Evolutionary conservation across 768 basidiomycete species (phyloP), one percentile per base, ranked within the genome.

Genomic region (Boletus coccyginus): DNA sequence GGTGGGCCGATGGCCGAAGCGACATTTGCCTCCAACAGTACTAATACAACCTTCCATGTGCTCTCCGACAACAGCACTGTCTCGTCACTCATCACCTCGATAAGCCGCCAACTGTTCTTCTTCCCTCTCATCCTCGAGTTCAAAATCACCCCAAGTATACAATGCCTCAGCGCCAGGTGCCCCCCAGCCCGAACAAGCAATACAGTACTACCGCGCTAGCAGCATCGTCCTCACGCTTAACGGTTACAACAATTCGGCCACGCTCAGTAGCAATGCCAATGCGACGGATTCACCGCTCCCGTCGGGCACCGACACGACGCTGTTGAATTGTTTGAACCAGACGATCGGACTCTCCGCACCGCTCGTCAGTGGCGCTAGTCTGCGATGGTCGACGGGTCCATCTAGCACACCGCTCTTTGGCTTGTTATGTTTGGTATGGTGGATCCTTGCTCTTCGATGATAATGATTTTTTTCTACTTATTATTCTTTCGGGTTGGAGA

Each of bases 191-290:
- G 81, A 84, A 60, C 79, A 86, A 62, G 79, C 77, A 0, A 61
- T 87, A n/a, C 81, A 88, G 55, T 89, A 88, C 66, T 89, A 84
- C 63, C 83, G 87, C 32, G 81, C 84, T 2, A 85, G 84, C 63
- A 85, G 79, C 44, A 76, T 86, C 38, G 81, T 78, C 3, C 73
- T 88, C 27, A 79, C 84, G 1, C 72, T 88, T 4, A 82, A 88
- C 52, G 82, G 82, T 0, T 88, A 88, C 65, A 87, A 88, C 62
- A 80, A 88, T 58, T 83, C 84, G 0, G 81, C 77, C 7, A 78
- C 74, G 4, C 68, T 82, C 27, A 69, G 67, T 38, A 61, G 56
- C 31, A 73, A 81, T 21, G 67, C 74, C 9, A 78, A 74, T 31
- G 58, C 68, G 0, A 68, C 80, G 0, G 74, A 81, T 53, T 73